phyloP scores from a whole-genome alignment of 306 rosid species.

The Cicer chorassanicum region DNA sequence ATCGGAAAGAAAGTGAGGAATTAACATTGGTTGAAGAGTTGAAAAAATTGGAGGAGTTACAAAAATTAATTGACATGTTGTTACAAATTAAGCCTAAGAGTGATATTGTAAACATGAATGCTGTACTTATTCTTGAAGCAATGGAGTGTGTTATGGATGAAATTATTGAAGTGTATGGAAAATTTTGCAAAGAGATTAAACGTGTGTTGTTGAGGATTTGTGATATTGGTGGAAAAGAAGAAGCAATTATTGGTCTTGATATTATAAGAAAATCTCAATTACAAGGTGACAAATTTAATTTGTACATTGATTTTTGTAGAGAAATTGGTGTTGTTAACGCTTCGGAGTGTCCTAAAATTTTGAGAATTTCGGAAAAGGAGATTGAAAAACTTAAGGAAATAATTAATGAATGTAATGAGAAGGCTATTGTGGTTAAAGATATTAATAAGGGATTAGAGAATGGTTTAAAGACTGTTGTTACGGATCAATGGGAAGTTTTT shows the following conservation, averaged over 20 bases:
- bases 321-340: slow-evolving; percentile 58
- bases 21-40: slow-evolving; percentile 57
- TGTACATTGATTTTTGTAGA: slow-evolving; percentile 55
- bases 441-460: background rate
- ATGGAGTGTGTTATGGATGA: slow-evolving; percentile 74
- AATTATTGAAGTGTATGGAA: slow-evolving; percentile 58
- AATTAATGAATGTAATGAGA: slow-evolving; percentile 8
- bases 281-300: slow-evolving; percentile 58
- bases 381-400: slow-evolving; percentile 52
- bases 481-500: slow-evolving; percentile 79
- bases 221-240: slow-evolving; percentile 52
- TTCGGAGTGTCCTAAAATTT: slow-evolving; percentile 53
- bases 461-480: slow-evolving; percentile 63
- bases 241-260: slow-evolving; percentile 53
- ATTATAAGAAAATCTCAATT: slow-evolving; percentile 49
- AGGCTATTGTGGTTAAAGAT: slow-evolving; percentile 32
- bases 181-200: slow-evolving; percentile 49
- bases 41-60: slow-evolving; percentile 49
- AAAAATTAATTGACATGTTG: slow-evolving; percentile 55
- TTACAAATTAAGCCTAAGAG: slow-evolving; percentile 57
- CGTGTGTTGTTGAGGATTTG: slow-evolving; percentile 47
- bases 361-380: slow-evolving; percentile 55
- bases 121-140: slow-evolving; percentile 65
- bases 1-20: slow-evolving; percentile 42
- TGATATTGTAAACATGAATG: slow-evolving; percentile 36